Conservation (phyloP, 2,329 filamentous ascomycete genomes). For the Penicillium sclerotiorum region DNA sequence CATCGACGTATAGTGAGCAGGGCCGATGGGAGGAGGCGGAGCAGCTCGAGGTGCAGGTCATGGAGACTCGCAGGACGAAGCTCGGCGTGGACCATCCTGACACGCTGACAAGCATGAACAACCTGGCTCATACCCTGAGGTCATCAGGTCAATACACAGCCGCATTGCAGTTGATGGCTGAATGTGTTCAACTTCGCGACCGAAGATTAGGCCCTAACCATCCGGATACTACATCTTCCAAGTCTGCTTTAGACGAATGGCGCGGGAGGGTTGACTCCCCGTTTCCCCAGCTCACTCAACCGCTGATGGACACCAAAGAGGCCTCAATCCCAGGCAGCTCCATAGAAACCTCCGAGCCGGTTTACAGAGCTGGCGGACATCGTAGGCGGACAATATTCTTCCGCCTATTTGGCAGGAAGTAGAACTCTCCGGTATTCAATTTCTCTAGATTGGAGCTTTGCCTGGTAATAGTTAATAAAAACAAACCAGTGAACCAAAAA, state of each 20-base stretch:
- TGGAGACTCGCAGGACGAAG: too few species aligned
- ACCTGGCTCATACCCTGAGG: neutral
- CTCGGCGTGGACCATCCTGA: too few species aligned
- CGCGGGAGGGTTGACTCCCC: neutral
- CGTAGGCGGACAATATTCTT: neutral
- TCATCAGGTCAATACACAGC: neutral
- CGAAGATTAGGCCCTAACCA: constrained; percentile 1
- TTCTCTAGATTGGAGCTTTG: neutral
- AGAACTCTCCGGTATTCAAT: neutral
- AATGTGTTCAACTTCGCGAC: neutral
- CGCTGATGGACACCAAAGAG: neutral
- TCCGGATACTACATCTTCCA: constrained; percentile 37
- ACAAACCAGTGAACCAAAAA: neutral
- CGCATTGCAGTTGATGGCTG: neutral
- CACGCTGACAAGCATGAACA: too few species aligned
- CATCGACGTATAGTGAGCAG: too few species aligned
- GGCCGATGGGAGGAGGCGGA: too few species aligned
- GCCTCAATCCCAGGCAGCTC: neutral
- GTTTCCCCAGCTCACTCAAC: neutral
- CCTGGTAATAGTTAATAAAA: neutral
- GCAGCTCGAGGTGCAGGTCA: too few species aligned
- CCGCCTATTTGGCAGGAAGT: neutral
- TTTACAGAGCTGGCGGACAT: neutral
- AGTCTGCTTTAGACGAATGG: constrained; percentile 1
- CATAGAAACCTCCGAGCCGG: neutral